A percentile compares a stretch with the other conserved stretches of the same genome.
Evolutionary conservation across 106 monocot species (phyloP).

Genomic region (Dioscorea zingiberensis): DNA sequence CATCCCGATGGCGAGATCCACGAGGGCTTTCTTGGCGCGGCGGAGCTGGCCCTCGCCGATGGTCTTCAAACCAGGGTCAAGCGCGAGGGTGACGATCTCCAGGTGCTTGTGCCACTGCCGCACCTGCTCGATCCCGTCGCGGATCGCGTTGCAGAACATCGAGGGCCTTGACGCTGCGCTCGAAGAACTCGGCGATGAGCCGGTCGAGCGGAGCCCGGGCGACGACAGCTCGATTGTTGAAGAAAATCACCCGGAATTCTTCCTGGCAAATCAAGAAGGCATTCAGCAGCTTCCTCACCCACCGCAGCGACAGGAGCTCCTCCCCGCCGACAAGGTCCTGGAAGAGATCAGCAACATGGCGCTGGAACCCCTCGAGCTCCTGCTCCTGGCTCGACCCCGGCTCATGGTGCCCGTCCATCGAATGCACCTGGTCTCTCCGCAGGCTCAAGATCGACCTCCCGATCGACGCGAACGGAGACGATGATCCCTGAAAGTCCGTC

Average conservation of each 20-base stretch:
- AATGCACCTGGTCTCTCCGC: conserved; percentile 38
- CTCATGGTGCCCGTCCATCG: conserved; percentile 15
- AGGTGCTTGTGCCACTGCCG: conserved; percentile 59
- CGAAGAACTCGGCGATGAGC: conserved; percentile 54
- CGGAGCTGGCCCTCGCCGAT: conserved; percentile 65
- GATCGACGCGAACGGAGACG: conserved; percentile 41
- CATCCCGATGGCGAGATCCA: conserved; percentile 58
- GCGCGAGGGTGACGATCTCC: conserved; percentile 61
- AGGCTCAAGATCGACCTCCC: conserved; percentile 48
- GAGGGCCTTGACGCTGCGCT: conserved; percentile 76
- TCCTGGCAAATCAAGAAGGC: conserved; percentile 57
- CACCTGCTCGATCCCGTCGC: conserved; percentile 82
- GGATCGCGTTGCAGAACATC: conserved; percentile 90
- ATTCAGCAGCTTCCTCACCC: conserved; percentile 68
- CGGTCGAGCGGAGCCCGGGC: conserved; percentile 41
- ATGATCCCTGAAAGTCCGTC: conserved; percentile 50
- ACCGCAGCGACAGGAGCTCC: conserved; percentile 52
- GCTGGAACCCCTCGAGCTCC: conserved; percentile 69
- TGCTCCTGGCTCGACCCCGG: conserved; percentile 5
- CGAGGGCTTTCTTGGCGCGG: conserved; percentile 75
- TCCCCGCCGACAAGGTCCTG: conserved; percentile 17
- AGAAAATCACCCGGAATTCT: conserved; percentile 45
- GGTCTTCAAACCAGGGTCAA: conserved; percentile 10
- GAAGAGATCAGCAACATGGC: conserved; percentile 34
- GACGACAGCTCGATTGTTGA: conserved; percentile 17